Evolutionary conservation across 164 flowering plant genomes (phyloP).

Genomic region (Chimonanthus praecox): DNA sequence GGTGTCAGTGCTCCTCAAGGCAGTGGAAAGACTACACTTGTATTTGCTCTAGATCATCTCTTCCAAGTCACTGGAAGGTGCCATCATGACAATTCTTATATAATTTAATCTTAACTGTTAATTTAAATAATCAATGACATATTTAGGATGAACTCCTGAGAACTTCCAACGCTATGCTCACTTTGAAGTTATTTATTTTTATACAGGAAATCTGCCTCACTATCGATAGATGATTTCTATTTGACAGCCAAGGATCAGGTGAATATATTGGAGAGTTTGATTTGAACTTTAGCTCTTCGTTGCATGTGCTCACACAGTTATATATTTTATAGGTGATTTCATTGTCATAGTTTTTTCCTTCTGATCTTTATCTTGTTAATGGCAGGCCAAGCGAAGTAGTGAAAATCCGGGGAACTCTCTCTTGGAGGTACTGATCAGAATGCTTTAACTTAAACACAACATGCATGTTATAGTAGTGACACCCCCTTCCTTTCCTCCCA

Average conservation of each 20-base stretch:
- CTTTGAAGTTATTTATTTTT: background rate
- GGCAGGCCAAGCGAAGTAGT: slow-evolving; percentile 70
- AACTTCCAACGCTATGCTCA: background rate
- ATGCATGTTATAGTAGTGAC: background rate
- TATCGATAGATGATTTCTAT: slow-evolving; percentile 96
- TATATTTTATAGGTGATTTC: background rate
- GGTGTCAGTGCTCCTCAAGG: slow-evolving; percentile 99
- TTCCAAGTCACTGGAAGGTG: slow-evolving; percentile 67
- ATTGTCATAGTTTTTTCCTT: background rate
- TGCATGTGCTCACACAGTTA: background rate
- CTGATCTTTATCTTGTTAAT: background rate
- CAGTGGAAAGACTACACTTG: slow-evolving; percentile 97
- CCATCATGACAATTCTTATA: background rate
- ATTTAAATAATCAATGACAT: background rate
- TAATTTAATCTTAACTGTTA: background rate
- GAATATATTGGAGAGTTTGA: slow-evolving; percentile 1
- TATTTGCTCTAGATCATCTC: slow-evolving; percentile 78
- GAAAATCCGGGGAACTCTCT: slow-evolving; percentile 79
- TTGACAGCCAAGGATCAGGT: slow-evolving; percentile 93
- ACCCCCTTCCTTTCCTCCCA: background rate
- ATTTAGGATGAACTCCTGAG: background rate
- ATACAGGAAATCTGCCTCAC: slow-evolving; percentile 68
- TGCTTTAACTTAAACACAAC: background rate
- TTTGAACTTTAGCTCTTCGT: background rate
- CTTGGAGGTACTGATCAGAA: slow-evolving; percentile 56